Conservation (phyloP, 108 stramenopile species). For the Bacterosira constricta region DNA sequence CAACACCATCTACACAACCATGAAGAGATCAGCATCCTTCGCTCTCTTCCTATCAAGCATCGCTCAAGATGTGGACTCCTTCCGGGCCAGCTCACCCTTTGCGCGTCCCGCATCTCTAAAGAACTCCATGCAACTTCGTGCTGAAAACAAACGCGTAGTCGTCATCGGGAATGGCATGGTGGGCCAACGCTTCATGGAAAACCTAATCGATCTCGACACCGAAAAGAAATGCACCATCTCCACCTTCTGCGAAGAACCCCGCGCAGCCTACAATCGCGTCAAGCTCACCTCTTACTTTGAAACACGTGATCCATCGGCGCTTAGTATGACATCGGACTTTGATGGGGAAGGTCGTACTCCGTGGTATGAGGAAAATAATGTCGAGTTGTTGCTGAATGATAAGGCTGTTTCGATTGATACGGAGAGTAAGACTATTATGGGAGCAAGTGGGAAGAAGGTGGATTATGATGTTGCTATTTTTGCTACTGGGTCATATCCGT, state of each 20-base stretch:
- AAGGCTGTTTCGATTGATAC: constrained; percentile 85
- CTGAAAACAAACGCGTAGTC: constrained; percentile 78
- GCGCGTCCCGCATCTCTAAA: background rate
- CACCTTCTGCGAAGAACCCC: constrained; percentile 93
- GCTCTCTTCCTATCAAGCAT: background rate
- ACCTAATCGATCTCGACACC: constrained; percentile 71
- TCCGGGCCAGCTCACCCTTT: background rate
- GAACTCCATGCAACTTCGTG: constrained; percentile 14
- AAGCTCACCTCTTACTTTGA: constrained; percentile 93
- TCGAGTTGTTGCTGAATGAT: constrained; percentile 83
- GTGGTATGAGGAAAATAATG: constrained; percentile 89
- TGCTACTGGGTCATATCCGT: constrained; percentile 94
- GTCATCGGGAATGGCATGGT: constrained; percentile 95
- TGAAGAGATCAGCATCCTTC: background rate
- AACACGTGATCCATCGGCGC: constrained; percentile 78
- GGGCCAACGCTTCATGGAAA: constrained; percentile 94
- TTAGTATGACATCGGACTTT: constrained; percentile 88
- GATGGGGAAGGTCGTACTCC: constrained; percentile 68
- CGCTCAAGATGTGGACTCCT: background rate
- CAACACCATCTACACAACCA: background rate
- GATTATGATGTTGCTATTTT: constrained; percentile 89
- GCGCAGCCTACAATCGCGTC: constrained; percentile 94
- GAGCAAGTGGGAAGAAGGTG: constrained; percentile 72
- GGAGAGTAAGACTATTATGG: constrained; percentile 79
- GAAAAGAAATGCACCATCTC: constrained; percentile 66